Conservation (phyloP, 73 alveolate species). For the Breviolum minutum region DNA sequence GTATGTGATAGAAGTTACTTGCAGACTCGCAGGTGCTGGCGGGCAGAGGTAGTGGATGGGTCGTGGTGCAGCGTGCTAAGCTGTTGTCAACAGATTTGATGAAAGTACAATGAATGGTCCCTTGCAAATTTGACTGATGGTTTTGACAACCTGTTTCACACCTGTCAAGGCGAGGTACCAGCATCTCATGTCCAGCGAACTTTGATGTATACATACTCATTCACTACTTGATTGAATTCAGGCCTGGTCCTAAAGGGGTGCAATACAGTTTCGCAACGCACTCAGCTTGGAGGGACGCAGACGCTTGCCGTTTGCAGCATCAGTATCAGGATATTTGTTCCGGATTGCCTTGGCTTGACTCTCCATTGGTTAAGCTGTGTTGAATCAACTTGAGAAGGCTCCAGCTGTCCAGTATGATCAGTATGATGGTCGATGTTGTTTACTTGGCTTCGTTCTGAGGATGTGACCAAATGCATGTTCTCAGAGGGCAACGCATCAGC, state of each 20-base stretch:
- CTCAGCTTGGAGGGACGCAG: neutral
- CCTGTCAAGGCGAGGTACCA: too few relatives aligned
- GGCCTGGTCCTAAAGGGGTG: constrained; percentile 55
- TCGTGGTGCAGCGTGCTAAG: constrained; percentile 61
- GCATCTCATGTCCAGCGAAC: neutral
- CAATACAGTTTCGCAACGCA: constrained; percentile 7
- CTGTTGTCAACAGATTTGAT: neutral
- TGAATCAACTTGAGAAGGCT: neutral
- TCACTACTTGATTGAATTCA: neutral
- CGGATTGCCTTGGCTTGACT: neutral
- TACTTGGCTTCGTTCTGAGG: neutral
- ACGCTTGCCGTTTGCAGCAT: neutral
- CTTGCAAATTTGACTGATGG: too few relatives aligned
- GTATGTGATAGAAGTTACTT: neutral
- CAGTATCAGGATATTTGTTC: neutral
- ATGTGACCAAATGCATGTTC: constrained; percentile 82
- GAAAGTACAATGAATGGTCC: neutral
- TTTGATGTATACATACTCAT: neutral
- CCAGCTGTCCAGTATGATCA: neutral
- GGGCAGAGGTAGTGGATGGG: constrained; percentile 88
- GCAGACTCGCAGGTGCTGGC: constrained; percentile 17
- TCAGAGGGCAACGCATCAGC: constrained; percentile 80
- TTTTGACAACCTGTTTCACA: too few relatives aligned
- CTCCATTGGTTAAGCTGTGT: neutral
- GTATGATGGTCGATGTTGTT: neutral